Percentiles rank a stretch among this genome's conserved stretches.
Evolutionary conservation across 352 stramenopile species (phyloP).

Genomic region (Phytopythium aichiense): DNA sequence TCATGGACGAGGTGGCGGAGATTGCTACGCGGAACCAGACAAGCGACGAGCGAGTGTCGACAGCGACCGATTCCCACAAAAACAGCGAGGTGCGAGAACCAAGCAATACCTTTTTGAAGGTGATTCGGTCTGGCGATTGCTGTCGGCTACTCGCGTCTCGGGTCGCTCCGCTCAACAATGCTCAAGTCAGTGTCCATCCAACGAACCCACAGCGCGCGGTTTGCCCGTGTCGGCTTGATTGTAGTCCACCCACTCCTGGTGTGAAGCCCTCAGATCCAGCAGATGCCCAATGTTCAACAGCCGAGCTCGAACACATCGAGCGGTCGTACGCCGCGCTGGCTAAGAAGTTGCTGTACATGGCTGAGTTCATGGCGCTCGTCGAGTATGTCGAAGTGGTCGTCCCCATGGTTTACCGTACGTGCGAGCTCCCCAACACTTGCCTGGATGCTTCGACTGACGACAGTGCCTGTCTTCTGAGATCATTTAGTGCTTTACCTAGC

Average conservation of each 20-base stretch:
- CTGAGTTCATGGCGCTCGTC: conserved; percentile 26
- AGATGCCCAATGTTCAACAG: neutral
- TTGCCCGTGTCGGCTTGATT: neutral
- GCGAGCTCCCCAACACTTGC: neutral
- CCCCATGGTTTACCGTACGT: conserved; percentile 35
- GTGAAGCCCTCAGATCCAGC: neutral
- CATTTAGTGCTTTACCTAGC: conserved; percentile 17
- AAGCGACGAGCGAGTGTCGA: neutral
- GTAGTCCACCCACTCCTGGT: neutral
- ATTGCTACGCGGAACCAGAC: neutral
- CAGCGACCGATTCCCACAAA: neutral
- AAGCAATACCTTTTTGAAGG: neutral
- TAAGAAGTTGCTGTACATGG: conserved; percentile 24
- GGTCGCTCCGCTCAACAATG: neutral
- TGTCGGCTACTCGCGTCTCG: neutral
- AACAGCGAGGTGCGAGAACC: neutral
- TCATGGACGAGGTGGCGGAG: neutral
- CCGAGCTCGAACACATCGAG: conserved; percentile 8
- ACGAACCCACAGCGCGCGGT: neutral
- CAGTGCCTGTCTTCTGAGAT: neutral
- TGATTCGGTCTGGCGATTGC: neutral
- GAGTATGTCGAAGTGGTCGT: conserved; percentile 28
- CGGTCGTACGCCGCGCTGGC: conserved; percentile 10
- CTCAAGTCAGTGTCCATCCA: neutral
- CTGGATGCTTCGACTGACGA: neutral